These are phyloP conservation scores for Pseudonitzschia pungens DNA, from an alignment of 108 stramenopile species.

Conservation along the genomic window DNA sequence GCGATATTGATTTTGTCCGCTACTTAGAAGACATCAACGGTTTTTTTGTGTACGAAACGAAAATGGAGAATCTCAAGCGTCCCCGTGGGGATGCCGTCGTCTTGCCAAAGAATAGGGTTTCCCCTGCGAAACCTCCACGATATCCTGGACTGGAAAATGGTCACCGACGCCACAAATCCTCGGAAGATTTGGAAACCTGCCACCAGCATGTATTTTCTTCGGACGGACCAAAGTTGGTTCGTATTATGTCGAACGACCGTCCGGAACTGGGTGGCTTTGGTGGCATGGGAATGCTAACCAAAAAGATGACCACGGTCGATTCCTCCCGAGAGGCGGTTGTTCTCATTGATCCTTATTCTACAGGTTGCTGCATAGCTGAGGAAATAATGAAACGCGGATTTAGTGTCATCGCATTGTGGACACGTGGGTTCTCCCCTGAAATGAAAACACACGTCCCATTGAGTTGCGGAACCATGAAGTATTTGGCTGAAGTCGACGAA, in stretches of 20 bases:
- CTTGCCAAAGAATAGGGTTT: background rate
- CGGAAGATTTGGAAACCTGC: conserved; percentile 2
- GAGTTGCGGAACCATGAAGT: conserved; percentile 48
- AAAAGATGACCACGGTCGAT: conserved; percentile 79
- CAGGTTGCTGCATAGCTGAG: conserved; percentile 78
- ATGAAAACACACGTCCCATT: conserved; percentile 80
- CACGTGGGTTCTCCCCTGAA: conserved; percentile 59
- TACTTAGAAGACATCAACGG: conserved; percentile 83
- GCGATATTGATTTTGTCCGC: conserved; percentile 80
- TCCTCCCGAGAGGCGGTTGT: conserved; percentile 82
- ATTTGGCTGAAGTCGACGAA: conserved; percentile 61
- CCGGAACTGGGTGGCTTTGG: conserved; percentile 60
- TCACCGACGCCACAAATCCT: conserved; percentile 10
- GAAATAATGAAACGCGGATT: conserved; percentile 76
- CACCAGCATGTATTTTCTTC: conserved; percentile 58
- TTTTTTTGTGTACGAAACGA: conserved; percentile 73
- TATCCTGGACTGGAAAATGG: background rate
- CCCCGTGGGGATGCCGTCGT: conserved; percentile 55
- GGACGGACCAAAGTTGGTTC: conserved; percentile 69
- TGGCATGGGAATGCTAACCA: conserved; percentile 41
- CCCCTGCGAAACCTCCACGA: conserved; percentile 19
- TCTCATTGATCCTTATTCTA: conserved; percentile 91
- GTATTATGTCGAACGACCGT: conserved; percentile 75
- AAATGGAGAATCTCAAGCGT: conserved; percentile 69
- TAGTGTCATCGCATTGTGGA: conserved; percentile 77